These are phyloP conservation scores for Wickerhamomyces mucosus DNA, from an alignment of 805 yeast species.

Conservation along the genomic window DNA sequence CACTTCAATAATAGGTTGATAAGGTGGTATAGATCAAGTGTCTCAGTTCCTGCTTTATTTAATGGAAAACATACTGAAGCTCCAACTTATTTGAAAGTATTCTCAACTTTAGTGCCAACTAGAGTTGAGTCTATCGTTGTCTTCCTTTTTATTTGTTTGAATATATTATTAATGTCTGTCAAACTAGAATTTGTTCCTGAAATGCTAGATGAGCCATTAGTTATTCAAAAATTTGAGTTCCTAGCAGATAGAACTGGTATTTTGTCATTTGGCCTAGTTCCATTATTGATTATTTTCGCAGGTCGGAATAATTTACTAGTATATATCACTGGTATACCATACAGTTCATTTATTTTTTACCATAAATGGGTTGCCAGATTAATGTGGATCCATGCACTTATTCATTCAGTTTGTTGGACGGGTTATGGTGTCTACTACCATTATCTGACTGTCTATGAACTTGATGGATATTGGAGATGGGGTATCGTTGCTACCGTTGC, in stretches of 20 bases:
- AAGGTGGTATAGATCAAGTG: constrained; percentile 12
- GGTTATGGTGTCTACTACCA: constrained; percentile 6
- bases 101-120: constrained; percentile 15
- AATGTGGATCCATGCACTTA: constrained; percentile 18
- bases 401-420: constrained; percentile 14
- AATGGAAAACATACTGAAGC: constrained; percentile 11
- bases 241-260: constrained; percentile 18
- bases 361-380: constrained; percentile 58
- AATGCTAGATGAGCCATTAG: constrained; percentile 2
- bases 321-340: constrained; percentile 53
- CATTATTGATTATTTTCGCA: constrained; percentile 50
- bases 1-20: constrained; percentile 6
- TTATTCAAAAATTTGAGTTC: constrained; percentile 1
- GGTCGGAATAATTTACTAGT: constrained; percentile 63
- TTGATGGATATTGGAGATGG: constrained; percentile 16
- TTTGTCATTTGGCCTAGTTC: constrained; percentile 30
- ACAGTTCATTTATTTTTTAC: constrained; percentile 48
- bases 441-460: constrained; percentile 4
- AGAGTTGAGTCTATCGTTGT: constrained; percentile 21
- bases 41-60: constrained; percentile 16
- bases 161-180: constrained; percentile 8
- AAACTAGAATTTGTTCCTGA: constrained; percentile 6
- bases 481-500: constrained; percentile 37
- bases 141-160: constrained; percentile 24
- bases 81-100: neutral